Conservation (phyloP, 2,329 filamentous ascomycete genomes). For the Ophiostoma sp. region DNA sequence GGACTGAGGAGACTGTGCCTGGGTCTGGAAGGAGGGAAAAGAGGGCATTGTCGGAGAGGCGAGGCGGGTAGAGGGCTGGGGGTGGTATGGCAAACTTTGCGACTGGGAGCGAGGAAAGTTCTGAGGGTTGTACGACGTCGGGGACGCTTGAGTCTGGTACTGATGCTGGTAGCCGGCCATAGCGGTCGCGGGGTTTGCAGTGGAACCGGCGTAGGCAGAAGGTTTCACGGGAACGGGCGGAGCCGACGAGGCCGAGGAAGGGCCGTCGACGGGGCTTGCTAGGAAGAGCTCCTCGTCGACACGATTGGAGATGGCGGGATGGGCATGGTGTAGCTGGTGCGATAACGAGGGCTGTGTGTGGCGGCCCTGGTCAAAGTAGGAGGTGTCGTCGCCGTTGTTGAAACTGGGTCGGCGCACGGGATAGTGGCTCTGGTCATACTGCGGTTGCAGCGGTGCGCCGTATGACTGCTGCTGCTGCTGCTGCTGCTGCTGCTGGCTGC, state of each 20-base stretch:
- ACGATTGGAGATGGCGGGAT: slow-evolving; percentile 27
- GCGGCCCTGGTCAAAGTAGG: slow-evolving; percentile 43
- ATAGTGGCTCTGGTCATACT: slow-evolving; percentile 36
- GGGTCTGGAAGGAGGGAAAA: slow-evolving; percentile 25
- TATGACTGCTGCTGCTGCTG: slow-evolving; percentile 19
- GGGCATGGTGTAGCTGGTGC: slow-evolving; percentile 20
- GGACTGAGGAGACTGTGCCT: slow-evolving; percentile 33
- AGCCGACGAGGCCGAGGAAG: slow-evolving; percentile 24
- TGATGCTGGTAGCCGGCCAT: slow-evolving; percentile 50
- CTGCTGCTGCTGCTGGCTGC: slow-evolving; percentile 35
- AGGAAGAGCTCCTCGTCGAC: slow-evolving; percentile 61
- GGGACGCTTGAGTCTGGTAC: slow-evolving; percentile 44
- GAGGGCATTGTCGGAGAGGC: slow-evolving; percentile 37
- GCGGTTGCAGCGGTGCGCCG: slow-evolving; percentile 19
- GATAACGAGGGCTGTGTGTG: background rate
- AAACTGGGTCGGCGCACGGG: slow-evolving; percentile 61
- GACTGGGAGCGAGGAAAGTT: slow-evolving; percentile 54
- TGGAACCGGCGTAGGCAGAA: slow-evolving; percentile 36
- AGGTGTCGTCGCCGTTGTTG: slow-evolving; percentile 67
- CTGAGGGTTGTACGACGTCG: slow-evolving; percentile 65
- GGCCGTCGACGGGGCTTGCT: slow-evolving; percentile 41
- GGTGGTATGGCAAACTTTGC: slow-evolving; percentile 43
- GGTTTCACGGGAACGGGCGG: slow-evolving; percentile 30
- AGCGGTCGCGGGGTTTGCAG: slow-evolving; percentile 32
- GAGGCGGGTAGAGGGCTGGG: slow-evolving; percentile 34